These are phyloP conservation scores for Termitomyces sp. DNA, from an alignment of 768 basidiomycete species.

Conservation along the genomic window DNA sequence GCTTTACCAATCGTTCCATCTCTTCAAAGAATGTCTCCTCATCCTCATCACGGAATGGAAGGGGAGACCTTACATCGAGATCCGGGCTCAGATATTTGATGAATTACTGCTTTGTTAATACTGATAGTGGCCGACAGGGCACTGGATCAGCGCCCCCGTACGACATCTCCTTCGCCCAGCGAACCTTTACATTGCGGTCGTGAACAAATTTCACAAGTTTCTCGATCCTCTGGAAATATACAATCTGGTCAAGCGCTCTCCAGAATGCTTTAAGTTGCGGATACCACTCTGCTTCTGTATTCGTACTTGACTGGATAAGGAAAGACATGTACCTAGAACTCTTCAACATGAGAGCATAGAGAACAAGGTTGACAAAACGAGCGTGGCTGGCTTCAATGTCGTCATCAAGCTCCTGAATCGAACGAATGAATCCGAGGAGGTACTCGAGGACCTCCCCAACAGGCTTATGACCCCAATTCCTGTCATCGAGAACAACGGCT, in stretches of 20 bases:
- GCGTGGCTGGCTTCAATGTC: neutral
- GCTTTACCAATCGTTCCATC: neutral
- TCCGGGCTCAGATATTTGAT: neutral
- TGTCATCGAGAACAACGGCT: neutral
- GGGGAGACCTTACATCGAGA: neutral
- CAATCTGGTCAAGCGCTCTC: neutral
- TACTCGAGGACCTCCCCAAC: neutral
- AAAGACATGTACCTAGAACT: neutral
- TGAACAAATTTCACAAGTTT: neutral
- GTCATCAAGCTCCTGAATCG: neutral
- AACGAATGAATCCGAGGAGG: neutral
- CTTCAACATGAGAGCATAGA: neutral
- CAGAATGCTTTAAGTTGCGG: neutral
- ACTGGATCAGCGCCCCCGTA: neutral
- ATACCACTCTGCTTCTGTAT: neutral
- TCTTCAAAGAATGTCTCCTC: neutral
- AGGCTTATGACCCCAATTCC: neutral
- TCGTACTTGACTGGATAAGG: neutral
- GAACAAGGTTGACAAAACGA: neutral
- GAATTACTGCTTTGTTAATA: neutral
- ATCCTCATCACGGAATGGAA: neutral
- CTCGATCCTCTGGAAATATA: neutral
- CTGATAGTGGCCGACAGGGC: neutral
- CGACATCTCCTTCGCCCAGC: neutral
- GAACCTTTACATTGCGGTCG: neutral